Evolutionary conservation across 352 stramenopile species (phyloP).

Genomic region (Phytophthora hibernalis): DNA sequence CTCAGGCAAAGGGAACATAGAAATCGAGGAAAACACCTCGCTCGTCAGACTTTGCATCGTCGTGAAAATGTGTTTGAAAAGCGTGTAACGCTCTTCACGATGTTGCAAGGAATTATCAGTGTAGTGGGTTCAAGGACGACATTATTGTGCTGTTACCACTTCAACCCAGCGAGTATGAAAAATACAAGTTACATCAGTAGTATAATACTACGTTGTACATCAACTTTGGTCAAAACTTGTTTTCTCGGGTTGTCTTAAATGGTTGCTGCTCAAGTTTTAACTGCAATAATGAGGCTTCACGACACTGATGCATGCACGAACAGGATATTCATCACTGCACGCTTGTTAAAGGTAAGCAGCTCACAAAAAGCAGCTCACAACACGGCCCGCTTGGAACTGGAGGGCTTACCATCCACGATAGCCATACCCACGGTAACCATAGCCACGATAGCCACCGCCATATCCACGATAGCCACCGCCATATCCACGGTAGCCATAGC

Average conservation of each 20-base stretch:
- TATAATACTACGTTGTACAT: too few relatives aligned
- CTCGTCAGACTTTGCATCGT: too few relatives aligned
- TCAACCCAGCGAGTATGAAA: too few relatives aligned
- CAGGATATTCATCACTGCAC: not conserved
- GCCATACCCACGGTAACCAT: not conserved
- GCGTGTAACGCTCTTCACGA: too few relatives aligned
- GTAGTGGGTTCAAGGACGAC: too few relatives aligned
- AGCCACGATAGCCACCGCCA: not conserved
- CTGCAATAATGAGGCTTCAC: not conserved
- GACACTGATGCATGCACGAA: not conserved
- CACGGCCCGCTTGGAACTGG: not conserved
- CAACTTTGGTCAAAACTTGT: too few relatives aligned
- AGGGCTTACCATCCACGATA: not conserved
- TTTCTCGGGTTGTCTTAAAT: too few relatives aligned
- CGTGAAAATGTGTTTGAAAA: too few relatives aligned
- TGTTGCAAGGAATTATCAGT: too few relatives aligned
- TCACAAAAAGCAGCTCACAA: not conserved
- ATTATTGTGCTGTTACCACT: too few relatives aligned
- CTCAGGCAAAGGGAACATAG: not conserved
- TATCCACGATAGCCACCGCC: conserved; percentile 1
- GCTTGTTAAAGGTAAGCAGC: not conserved
- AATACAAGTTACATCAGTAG: too few relatives aligned
- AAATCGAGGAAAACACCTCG: not conserved
- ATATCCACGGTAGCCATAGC: not conserved
- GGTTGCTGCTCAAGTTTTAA: too few relatives aligned